Percentiles rank a stretch among this genome's conserved stretches.
Evolutionary conservation across 768 basidiomycete species (phyloP).

Genomic region (Suillus variegatus): DNA sequence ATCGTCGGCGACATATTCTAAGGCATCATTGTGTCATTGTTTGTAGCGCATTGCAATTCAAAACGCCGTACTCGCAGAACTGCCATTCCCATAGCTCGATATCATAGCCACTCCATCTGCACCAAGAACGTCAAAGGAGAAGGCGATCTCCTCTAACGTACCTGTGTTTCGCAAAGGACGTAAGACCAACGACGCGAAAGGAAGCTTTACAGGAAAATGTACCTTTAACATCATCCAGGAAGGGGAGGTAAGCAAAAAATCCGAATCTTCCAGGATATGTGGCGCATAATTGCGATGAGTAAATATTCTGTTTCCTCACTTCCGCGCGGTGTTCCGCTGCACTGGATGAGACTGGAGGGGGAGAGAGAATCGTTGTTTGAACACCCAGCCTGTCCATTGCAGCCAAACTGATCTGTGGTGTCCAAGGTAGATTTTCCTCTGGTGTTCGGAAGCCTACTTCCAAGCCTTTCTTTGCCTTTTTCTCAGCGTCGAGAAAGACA

Average conservation of each 20-base stretch:
- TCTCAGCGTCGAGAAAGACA: conserved; percentile 56
- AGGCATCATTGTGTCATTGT: not conserved
- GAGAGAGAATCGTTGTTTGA: conserved; percentile 64
- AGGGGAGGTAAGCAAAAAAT: conserved; percentile 69
- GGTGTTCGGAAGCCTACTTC: conserved; percentile 65
- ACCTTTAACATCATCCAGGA: conserved; percentile 65
- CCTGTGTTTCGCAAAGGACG: conserved; percentile 37
- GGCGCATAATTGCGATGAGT: conserved; percentile 48
- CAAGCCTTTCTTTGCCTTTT: conserved; percentile 47
- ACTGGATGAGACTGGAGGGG: conserved; percentile 54
- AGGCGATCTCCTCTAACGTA: conserved; percentile 58
- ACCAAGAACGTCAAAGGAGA: conserved; percentile 58
- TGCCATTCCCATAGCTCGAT: conserved; percentile 65
- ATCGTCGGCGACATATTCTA: conserved; percentile 70
- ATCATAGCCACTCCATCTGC: conserved; percentile 68
- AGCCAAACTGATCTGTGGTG: conserved; percentile 52
- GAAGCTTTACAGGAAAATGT: conserved; percentile 3
- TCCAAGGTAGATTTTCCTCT: conserved; percentile 66
- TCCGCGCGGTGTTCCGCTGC: conserved; percentile 41
- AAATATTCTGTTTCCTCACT: conserved; percentile 49
- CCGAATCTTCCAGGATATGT: conserved; percentile 59
- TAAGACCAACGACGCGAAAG: conserved; percentile 9
- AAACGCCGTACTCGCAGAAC: conserved; percentile 48
- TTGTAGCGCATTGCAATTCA: not conserved
- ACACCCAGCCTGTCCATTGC: conserved; percentile 64